Conservation (phyloP, 2,329 filamentous ascomycete genomes). For the Thelonectria discophora region DNA sequence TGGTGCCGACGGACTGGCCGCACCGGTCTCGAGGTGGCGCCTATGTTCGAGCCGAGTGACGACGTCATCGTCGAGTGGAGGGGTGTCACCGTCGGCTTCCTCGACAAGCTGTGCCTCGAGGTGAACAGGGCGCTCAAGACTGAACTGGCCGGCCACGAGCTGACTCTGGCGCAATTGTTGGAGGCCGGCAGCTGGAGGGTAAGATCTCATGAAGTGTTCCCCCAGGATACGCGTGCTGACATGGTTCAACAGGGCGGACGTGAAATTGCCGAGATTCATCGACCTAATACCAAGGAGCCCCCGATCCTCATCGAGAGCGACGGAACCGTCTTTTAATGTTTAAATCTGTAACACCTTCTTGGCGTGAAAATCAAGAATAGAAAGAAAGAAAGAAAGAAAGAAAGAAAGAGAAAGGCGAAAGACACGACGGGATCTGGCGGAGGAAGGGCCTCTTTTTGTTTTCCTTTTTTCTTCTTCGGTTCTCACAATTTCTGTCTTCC, state of each 20-base stretch:
- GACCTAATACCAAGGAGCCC: conserved; percentile 95
- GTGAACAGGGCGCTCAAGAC: conserved; percentile 70
- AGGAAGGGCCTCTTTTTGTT: conserved; percentile 18
- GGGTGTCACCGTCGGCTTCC: conserved; percentile 68
- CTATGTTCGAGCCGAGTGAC: conserved; percentile 66
- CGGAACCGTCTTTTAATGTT: conserved; percentile 85
- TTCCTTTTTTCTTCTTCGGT: conserved; percentile 4
- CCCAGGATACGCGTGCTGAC: conserved; percentile 5
- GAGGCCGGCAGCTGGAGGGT: conserved; percentile 99
- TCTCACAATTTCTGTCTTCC: conserved; percentile 2
- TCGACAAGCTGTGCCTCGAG: conserved; percentile 62
- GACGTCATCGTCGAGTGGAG: conserved; percentile 73
- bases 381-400: conserved; percentile 34
- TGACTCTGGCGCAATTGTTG: conserved; percentile 87
- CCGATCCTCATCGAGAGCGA: conserved; percentile 97
- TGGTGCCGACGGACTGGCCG: conserved; percentile 77
- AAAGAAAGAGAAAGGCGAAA: conserved; percentile 13
- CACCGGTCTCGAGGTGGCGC: conserved; percentile 64
- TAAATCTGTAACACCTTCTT: conserved; percentile 13
- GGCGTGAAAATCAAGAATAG: conserved; percentile 8
- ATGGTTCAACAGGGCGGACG: conserved; percentile 75
- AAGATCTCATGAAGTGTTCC: conserved; percentile 43
- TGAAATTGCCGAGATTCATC: conserved; percentile 93
- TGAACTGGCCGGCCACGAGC: conserved; percentile 72
- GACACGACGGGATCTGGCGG: conserved; percentile 9